phyloP scores from a whole-genome alignment of 305 asterid genomes.

The Fraxinus xanthoxyloides region DNA sequence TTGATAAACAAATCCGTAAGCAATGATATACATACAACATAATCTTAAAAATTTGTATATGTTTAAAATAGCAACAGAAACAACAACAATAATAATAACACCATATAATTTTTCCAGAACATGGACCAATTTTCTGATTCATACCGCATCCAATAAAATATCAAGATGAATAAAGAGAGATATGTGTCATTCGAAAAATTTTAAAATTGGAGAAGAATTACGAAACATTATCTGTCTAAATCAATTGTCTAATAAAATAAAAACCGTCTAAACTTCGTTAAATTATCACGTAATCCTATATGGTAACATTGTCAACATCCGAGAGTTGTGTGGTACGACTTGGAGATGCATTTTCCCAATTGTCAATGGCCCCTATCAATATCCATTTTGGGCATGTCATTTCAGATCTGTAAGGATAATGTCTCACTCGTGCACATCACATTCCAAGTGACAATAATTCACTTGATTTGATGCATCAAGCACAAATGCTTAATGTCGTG shows the following conservation, averaged over 20 bases:
- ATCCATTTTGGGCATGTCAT: slow-evolving; percentile 23
- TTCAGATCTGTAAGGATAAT: slow-evolving; percentile 18
- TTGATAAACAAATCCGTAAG: no score
- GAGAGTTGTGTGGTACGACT: neutral
- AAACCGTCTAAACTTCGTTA: neutral
- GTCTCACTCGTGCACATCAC: slow-evolving; percentile 19
- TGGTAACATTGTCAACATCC: neutral
- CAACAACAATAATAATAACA: no score
- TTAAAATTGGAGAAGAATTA: neutral
- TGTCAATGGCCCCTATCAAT: neutral
- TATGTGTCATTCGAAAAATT: neutral
- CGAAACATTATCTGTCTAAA: neutral
- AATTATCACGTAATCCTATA: neutral
- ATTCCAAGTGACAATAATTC: slow-evolving; percentile 4
- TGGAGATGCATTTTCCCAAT: neutral
- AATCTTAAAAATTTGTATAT: no score
- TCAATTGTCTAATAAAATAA: neutral
- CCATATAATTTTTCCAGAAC: neutral
- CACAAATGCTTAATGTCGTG: neutral
- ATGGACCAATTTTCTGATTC: neutral
- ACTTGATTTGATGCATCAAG: slow-evolving; percentile 1
- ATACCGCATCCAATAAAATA: neutral
- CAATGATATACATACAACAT: no score
- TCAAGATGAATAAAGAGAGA: neutral
- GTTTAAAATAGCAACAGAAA: no score